A percentile compares a stretch with the other conserved stretches of the same genome.
phyloP scores from a whole-genome alignment of 345 rosid genomes.

The Pistacia integerrima region DNA sequence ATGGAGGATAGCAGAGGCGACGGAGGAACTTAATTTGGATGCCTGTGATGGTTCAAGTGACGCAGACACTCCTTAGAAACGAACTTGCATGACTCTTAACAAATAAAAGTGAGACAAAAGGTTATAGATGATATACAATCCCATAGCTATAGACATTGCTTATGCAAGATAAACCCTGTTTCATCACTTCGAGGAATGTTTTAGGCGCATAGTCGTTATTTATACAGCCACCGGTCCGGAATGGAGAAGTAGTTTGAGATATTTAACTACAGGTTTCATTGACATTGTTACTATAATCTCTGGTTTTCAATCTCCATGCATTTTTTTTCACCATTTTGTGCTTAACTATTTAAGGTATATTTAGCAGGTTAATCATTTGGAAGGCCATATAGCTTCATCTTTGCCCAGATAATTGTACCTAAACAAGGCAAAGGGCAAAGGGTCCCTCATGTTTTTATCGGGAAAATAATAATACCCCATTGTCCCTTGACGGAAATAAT shows the following conservation, averaged over 20 bases:
- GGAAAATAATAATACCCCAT: neutral
- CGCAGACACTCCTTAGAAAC: conserved; percentile 23
- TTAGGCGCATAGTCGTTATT: neutral
- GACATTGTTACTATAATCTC: no score
- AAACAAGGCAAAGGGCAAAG: neutral
- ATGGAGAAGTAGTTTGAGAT: neutral
- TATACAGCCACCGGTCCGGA: no score
- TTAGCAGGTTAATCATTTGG: neutral
- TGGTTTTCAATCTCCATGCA: no score
- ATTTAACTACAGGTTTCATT: neutral
- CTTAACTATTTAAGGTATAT: neutral
- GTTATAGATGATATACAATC: conserved; percentile 6
- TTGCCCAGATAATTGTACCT: neutral
- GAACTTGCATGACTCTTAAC: conserved; percentile 1
- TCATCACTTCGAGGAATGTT: neutral
- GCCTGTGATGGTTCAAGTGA: conserved; percentile 28
- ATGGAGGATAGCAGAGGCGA: conserved; percentile 42
- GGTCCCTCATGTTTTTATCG: neutral
- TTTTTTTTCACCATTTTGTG: neutral
- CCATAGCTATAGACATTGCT: neutral
- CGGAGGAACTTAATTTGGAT: conserved; percentile 33
- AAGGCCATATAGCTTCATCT: neutral
- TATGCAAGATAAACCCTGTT: neutral
- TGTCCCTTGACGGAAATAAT: neutral
- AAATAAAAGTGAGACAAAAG: neutral